Base-by-base conservation (phyloP, 2,329 filamentous ascomycete species). In the Trichoderma sp. region DNA sequence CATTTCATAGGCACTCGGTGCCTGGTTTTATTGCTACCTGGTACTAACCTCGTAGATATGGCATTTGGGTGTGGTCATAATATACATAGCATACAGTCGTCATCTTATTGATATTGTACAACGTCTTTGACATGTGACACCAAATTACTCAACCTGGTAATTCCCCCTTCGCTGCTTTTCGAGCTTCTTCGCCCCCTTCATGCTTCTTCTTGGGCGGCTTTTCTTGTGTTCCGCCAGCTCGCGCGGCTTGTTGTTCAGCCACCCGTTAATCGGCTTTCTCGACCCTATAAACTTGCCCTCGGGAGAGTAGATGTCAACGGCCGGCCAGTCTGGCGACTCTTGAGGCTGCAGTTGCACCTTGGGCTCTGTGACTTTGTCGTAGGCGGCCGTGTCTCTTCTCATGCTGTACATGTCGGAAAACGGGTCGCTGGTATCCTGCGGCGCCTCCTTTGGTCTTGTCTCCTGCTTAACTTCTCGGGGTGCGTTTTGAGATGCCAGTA, bases 291-390 rank as follows among this genome's bases (percentile, higher is more conserved):
- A 95, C 73, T 88, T 89, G n/a, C 95, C 95, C 68, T 93, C 85
- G 0, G 95, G 95, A 32, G 87, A 91, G 74, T 91, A 97, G 0
- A 98, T 88, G 72, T 98, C 94, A 7, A 99, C 86, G 10, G 89
- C 83, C 0, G 93, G 93, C 82, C 88, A 89, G 25, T 80, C 78
- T 1, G 77, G 76, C 72, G 82, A 78, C 17, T 48, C 53, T n/a
- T 37, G 27, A 3, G 42, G 27, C 25, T 42, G 56, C 34, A 65
- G 54, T 34, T 65, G 69, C 37, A 67, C 64, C 52, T 56, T 53
- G 5, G 66, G 32, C n/a, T 29, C 45, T 2, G 15, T 17, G 15
- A 22, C n/a, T 15, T 42, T n/a, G 17, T 45, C 66, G 3, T 34
- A 52, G 10, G 29, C 27, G 13, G 52, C 37, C 6, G 45, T 58